Conservation (phyloP, 371 early-diverging fungal genomes). For the Chytridium lagenaria region DNA sequence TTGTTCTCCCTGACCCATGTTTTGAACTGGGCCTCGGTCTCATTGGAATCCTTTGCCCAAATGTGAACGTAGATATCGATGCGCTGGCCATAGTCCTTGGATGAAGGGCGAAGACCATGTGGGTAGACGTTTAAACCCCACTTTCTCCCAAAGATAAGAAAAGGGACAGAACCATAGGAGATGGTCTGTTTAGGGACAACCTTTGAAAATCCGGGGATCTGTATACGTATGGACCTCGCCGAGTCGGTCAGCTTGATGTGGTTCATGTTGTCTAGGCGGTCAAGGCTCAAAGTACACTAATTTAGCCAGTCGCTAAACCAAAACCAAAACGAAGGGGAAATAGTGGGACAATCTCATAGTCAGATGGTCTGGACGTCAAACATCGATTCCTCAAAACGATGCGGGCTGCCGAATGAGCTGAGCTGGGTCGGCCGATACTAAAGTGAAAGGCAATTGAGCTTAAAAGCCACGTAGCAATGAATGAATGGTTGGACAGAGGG, state of each 20-base stretch:
- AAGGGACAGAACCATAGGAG: slow-evolving; percentile 27
- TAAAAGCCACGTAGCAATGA: no score
- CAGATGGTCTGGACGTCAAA: no score
- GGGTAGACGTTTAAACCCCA: slow-evolving; percentile 33
- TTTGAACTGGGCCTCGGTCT: slow-evolving; percentile 33
- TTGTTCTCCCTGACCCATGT: slow-evolving; percentile 27
- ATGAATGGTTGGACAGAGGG: no score
- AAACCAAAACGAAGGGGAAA: no score
- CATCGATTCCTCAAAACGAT: no score
- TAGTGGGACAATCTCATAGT: no score
- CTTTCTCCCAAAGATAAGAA: slow-evolving; percentile 20
- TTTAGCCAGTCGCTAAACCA: no score
- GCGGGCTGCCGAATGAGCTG: no score
- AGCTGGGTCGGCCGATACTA: no score
- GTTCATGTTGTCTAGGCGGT: neutral
- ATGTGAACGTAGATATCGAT: slow-evolving; percentile 37
- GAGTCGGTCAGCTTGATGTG: slow-evolving; percentile 19
- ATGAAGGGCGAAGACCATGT: slow-evolving; percentile 8
- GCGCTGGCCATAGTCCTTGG: neutral
- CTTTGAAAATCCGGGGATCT: slow-evolving; percentile 18
- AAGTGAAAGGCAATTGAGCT: no score
- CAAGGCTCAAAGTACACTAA: no score
- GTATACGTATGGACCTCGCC: slow-evolving; percentile 1
- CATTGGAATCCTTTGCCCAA: slow-evolving; percentile 23
- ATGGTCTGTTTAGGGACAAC: slow-evolving; percentile 1